Conservation (phyloP, 805 yeast species). For the Wickerhamomyces bisporus region DNA sequence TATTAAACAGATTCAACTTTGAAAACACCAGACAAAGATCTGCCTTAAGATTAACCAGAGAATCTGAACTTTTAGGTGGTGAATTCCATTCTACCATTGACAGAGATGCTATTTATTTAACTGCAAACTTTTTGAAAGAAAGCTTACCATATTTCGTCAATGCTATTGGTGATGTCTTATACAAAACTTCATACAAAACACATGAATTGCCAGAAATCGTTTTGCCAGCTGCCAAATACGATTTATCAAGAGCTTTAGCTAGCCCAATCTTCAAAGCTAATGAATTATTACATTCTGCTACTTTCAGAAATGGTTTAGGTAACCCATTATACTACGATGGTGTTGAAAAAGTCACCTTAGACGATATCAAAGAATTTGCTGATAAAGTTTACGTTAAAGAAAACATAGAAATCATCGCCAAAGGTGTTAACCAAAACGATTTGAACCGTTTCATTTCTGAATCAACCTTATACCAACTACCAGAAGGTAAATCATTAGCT, state of each 20-base stretch:
- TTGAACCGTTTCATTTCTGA: constrained; percentile 62
- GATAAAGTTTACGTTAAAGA: constrained; percentile 60
- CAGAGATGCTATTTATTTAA: constrained; percentile 79
- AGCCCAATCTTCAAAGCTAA: constrained; percentile 56
- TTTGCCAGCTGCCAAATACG: constrained; percentile 69
- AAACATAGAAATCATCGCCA: constrained; percentile 65
- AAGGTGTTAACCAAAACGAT: constrained; percentile 70
- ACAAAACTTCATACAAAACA: constrained; percentile 69
- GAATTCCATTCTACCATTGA: constrained; percentile 59
- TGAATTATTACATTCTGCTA: constrained; percentile 72
- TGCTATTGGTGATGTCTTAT: constrained; percentile 68
- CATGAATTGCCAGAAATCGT: constrained; percentile 83
- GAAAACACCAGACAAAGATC: constrained; percentile 78
- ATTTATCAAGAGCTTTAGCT: constrained; percentile 46
- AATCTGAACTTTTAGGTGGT: constrained; percentile 92
- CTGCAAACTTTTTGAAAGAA: constrained; percentile 78
- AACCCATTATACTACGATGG: constrained; percentile 75
- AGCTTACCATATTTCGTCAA: constrained; percentile 90
- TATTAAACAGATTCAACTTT: constrained; percentile 79
- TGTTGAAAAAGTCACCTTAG: constrained; percentile 48
- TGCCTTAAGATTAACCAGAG: constrained; percentile 90
- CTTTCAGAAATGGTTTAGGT: constrained; percentile 88
- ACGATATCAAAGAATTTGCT: constrained; percentile 65
- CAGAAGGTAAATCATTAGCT: constrained; percentile 51
- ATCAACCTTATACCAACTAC: constrained; percentile 58